These are phyloP conservation scores for Setomelanomma holmii DNA, from an alignment of 2,329 filamentous ascomycete genomes.

Conservation along the genomic window DNA sequence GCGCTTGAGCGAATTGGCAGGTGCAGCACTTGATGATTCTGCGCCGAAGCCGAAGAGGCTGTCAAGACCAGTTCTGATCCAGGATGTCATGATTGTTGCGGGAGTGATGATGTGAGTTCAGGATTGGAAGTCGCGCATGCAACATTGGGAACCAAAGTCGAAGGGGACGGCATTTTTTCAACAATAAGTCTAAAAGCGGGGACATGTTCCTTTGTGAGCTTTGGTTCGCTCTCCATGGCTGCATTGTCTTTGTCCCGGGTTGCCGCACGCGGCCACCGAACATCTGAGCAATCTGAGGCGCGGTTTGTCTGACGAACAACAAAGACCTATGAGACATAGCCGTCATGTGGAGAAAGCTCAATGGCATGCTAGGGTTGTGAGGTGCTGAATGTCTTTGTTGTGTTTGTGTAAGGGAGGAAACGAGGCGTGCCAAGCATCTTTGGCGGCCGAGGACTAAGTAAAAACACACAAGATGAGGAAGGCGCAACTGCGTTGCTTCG, in stretches of 20 bases:
- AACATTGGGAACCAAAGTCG: not conserved
- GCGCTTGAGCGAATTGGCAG: not conserved
- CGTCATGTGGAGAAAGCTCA: not conserved
- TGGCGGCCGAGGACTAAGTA: not conserved
- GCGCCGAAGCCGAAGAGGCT: not conserved
- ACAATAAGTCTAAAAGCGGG: not conserved
- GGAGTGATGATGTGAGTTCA: not conserved
- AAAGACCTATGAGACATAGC: not conserved
- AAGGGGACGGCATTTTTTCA: not conserved
- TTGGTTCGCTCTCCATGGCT: conserved; percentile 4
- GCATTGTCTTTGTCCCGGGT: conserved; percentile 13
- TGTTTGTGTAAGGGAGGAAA: not conserved
- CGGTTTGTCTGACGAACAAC: not conserved
- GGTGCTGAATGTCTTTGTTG: not conserved
- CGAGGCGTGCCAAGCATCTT: not conserved
- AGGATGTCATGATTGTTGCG: not conserved
- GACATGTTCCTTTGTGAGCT: conserved; percentile 4
- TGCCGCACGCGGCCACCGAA: conserved; percentile 13
- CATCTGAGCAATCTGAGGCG: not conserved
- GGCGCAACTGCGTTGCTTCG: not conserved
- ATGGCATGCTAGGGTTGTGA: not conserved
- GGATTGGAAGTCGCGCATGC: not conserved
- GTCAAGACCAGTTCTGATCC: not conserved
- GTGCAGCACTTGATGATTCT: not conserved
- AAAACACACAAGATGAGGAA: not conserved